Evolutionary conservation across 108 stramenopile species (phyloP).

Genomic region (Craspedostauros australis): DNA sequence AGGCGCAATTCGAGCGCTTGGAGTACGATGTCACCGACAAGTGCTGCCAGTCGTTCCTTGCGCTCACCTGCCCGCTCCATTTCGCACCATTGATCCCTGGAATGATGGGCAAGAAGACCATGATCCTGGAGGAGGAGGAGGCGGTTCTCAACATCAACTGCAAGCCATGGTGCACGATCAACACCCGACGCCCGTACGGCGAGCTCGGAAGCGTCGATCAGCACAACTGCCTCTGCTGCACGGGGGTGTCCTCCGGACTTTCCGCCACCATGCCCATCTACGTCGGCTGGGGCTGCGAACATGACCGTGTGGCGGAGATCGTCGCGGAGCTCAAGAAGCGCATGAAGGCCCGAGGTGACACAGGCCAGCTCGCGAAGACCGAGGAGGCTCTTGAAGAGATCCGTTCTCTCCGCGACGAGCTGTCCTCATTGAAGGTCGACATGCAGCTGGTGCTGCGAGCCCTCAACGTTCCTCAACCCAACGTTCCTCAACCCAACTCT

Average conservation of each 20-base stretch:
- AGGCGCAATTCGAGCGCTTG: too few relatives aligned
- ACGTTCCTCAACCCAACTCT: too few relatives aligned
- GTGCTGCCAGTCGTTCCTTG: too few relatives aligned
- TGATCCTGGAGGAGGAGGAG: too few relatives aligned
- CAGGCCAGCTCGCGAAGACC: slow-evolving; percentile 18
- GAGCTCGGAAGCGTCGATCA: slow-evolving; percentile 29
- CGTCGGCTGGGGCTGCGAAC: slow-evolving; percentile 39
- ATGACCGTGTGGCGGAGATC: slow-evolving; percentile 23
- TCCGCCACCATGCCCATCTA: slow-evolving; percentile 11
- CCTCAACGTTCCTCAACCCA: slow-evolving; percentile 6
- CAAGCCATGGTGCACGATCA: too few relatives aligned
- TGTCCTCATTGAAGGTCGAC: neutral
- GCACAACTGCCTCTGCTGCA: slow-evolving; percentile 20
- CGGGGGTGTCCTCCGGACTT: slow-evolving; percentile 11
- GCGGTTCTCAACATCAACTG: too few relatives aligned
- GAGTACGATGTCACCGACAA: too few relatives aligned
- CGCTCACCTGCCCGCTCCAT: too few relatives aligned
- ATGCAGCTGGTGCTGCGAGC: neutral
- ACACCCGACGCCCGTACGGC: slow-evolving; percentile 34
- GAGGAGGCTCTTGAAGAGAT: slow-evolving; percentile 25
- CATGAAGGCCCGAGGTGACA: slow-evolving; percentile 29
- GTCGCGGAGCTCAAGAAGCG: slow-evolving; percentile 31
- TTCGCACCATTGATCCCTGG: too few relatives aligned
- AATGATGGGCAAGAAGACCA: too few relatives aligned
- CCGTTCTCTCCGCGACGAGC: neutral